phyloP scores from a whole-genome alignment of 345 rosid genomes.

The Ricinus communis region DNA sequence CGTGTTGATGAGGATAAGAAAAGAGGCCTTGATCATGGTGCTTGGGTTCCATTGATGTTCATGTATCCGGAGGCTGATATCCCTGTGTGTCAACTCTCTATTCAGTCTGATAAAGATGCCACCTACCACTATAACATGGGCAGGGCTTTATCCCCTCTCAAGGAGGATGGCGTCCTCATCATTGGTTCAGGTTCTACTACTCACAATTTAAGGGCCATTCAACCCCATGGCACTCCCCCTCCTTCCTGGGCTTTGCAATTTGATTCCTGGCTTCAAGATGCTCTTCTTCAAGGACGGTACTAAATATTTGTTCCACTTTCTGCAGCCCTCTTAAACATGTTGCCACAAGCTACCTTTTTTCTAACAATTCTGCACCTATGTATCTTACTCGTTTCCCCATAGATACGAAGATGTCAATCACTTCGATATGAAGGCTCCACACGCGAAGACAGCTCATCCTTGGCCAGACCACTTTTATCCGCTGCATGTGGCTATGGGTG shows the following conservation, averaged over 20 bases:
- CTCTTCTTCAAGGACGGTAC: constrained; percentile 85
- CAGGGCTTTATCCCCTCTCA: constrained; percentile 77
- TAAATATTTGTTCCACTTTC: not conserved
- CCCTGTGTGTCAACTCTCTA: constrained; percentile 84
- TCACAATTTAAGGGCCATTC: constrained; percentile 67
- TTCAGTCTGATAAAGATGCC: constrained; percentile 56
- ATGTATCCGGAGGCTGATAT: constrained; percentile 92
- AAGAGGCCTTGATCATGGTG: constrained; percentile 93
- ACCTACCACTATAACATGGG: constrained; percentile 82
- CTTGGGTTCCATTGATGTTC: constrained; percentile 90
- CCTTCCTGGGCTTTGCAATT: constrained; percentile 74
- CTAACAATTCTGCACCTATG: not conserved
- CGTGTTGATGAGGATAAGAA: constrained; percentile 58
- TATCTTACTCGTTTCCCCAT: not conserved
- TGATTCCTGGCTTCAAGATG: constrained; percentile 80
- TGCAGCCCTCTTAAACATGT: no score
- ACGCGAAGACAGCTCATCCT: constrained; percentile 83
- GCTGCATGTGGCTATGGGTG: constrained; percentile 87
- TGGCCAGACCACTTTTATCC: constrained; percentile 90
- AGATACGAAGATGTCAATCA: constrained; percentile 83
- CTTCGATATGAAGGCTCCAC: constrained; percentile 60
- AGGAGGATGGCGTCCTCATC: constrained; percentile 82
- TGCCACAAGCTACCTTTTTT: not conserved
- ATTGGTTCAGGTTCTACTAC: constrained; percentile 80
- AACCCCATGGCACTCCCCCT: constrained; percentile 13